Conservation (phyloP, 495 filamentous ascomycete genomes). For the Lophiotrema nucula region DNA sequence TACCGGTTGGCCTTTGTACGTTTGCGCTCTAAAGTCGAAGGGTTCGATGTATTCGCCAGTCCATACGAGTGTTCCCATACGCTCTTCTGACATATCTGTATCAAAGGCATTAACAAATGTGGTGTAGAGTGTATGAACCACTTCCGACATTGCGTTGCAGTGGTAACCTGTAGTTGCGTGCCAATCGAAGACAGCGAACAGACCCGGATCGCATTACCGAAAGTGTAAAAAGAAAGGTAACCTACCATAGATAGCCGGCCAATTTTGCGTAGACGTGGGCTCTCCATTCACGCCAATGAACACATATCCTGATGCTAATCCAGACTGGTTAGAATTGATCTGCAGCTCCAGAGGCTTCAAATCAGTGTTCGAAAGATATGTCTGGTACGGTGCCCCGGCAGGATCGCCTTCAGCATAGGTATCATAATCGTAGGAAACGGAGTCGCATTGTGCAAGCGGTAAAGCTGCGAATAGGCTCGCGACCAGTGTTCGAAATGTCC, state of each 20-base stretch:
- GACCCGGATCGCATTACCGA: too few species aligned
- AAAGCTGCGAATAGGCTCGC: too few species aligned
- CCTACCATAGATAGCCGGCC: background rate
- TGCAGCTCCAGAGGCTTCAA: slow-evolving; percentile 4
- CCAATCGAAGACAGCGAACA: too few species aligned
- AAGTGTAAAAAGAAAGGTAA: too few species aligned
- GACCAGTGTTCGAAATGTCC: too few species aligned
- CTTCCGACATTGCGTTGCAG: too few species aligned
- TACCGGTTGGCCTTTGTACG: slow-evolving; percentile 4
- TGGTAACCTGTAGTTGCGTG: too few species aligned
- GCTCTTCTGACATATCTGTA: slow-evolving; percentile 4
- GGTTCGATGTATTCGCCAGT: slow-evolving; percentile 1
- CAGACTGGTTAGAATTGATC: slow-evolving; percentile 10
- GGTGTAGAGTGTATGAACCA: too few species aligned
- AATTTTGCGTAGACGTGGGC: slow-evolving; percentile 7
- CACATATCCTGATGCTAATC: background rate
- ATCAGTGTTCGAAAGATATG: slow-evolving; percentile 1
- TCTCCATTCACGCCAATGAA: slow-evolving; percentile 5
- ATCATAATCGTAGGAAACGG: slow-evolving; percentile 3
- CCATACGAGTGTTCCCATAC: slow-evolving; percentile 13
- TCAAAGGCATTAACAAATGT: background rate
- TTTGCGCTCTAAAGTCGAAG: slow-evolving; percentile 12
- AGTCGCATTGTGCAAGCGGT: slow-evolving; percentile 1
- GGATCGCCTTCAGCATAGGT: slow-evolving; percentile 4
- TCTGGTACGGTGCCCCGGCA: slow-evolving; percentile 6